These are phyloP conservation scores for Phytopythium delawarense DNA, from an alignment of 352 stramenopile genomes.

Conservation along the genomic window DNA sequence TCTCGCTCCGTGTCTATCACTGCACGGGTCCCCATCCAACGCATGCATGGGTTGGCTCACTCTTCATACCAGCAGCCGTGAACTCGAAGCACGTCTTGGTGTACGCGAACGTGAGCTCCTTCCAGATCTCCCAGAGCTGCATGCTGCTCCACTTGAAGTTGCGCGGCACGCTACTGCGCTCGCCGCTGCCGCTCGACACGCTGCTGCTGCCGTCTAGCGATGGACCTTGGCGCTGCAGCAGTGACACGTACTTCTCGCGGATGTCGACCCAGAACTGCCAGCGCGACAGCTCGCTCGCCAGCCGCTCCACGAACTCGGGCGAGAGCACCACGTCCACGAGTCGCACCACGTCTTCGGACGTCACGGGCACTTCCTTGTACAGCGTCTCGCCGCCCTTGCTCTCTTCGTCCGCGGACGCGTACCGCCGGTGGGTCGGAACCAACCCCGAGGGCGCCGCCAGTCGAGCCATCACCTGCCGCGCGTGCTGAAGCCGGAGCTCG, in stretches of 20 bases:
- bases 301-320: slow-evolving; percentile 61
- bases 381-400: slow-evolving; percentile 24
- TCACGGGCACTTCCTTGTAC: slow-evolving; percentile 60
- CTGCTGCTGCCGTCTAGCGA: slow-evolving; percentile 14
- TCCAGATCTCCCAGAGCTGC: slow-evolving; percentile 84
- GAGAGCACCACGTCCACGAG: slow-evolving; percentile 75
- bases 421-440: not conserved
- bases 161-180: slow-evolving; percentile 15
- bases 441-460: not conserved
- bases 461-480: slow-evolving; percentile 1
- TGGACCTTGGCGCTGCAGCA: slow-evolving; percentile 25
- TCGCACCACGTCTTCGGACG: slow-evolving; percentile 68
- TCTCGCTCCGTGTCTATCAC: not conserved
- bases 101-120: slow-evolving; percentile 76
- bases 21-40: not conserved
- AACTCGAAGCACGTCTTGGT: slow-evolving; percentile 83
- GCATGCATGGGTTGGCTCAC: slow-evolving; percentile 32
- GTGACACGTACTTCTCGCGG: slow-evolving; percentile 66
- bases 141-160: slow-evolving; percentile 80
- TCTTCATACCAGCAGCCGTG: slow-evolving; percentile 81
- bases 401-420: slow-evolving; percentile 18
- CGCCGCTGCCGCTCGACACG: slow-evolving; percentile 19
- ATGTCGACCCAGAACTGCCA: slow-evolving; percentile 83
- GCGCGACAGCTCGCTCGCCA: slow-evolving; percentile 55
- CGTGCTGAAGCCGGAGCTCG: slow-evolving; percentile 1